phyloP scores from a whole-genome alignment of 352 stramenopile species.

The Globisporangium barbulae region DNA sequence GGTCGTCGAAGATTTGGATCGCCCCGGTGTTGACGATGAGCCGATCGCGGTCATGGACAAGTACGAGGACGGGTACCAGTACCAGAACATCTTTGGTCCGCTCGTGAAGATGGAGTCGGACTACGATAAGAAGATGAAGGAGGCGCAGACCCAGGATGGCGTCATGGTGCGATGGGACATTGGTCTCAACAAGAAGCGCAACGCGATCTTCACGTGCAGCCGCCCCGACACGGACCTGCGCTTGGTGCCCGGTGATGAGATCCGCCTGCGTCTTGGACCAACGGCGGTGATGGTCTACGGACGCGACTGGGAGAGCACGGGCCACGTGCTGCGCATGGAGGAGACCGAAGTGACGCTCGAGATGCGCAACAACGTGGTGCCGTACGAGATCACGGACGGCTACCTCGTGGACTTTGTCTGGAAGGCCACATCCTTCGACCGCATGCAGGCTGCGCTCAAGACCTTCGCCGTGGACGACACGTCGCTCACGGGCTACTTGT shows the following conservation, averaged over 20 bases:
- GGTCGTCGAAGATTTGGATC: conserved; percentile 95
- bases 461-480: conserved; percentile 98
- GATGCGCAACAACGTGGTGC: conserved; percentile 79
- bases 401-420: conserved; percentile 99
- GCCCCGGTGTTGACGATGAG: conserved; percentile 90
- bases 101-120: conserved; percentile 99
- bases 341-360: conserved; percentile 85
- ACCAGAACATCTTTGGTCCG: conserved; percentile 99
- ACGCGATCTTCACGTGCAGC: conserved; percentile 94
- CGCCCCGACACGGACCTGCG: conserved; percentile 87
- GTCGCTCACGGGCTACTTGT: conserved; percentile 98
- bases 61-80: conserved; percentile 99
- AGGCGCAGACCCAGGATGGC: conserved; percentile 94
- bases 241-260: conserved; percentile 96
- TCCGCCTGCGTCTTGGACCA: conserved; percentile 90
- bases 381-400: conserved; percentile 93
- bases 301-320: conserved; percentile 92
- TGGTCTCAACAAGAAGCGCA: conserved; percentile 95
- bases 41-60: conserved; percentile 80
- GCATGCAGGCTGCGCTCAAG: conserved; percentile 99
- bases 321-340: conserved; percentile 89
- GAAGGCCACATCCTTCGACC: conserved; percentile 98
- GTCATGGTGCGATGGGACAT: conserved; percentile 94
- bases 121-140: conserved; percentile 99
- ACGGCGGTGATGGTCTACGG: conserved; percentile 80